phyloP scores from a whole-genome alignment of 1,284 basidiomycete genomes.

The Xerocomus cyaneibrunnescens region DNA sequence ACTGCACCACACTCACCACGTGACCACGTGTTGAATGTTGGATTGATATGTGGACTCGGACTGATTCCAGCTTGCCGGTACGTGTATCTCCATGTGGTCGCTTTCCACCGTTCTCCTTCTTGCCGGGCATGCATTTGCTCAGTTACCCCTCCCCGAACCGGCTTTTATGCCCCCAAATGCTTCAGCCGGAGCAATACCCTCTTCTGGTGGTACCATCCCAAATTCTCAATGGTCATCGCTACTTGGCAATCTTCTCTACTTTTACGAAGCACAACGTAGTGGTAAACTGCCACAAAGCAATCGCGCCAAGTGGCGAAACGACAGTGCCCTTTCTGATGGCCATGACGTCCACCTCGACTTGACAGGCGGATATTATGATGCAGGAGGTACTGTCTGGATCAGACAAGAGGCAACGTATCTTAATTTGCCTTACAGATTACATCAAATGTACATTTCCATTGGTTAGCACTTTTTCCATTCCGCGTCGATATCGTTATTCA shows the following conservation, averaged over 20 bases:
- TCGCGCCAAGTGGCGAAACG: slow-evolving; percentile 85
- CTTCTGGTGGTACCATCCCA: slow-evolving; percentile 43
- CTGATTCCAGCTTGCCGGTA: not conserved
- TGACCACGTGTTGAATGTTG: slow-evolving; percentile 22
- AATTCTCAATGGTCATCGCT: slow-evolving; percentile 81
- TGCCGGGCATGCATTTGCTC: slow-evolving; percentile 38
- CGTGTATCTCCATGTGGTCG: slow-evolving; percentile 23
- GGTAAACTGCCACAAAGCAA: slow-evolving; percentile 70
- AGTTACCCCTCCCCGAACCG: slow-evolving; percentile 61
- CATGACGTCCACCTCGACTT: slow-evolving; percentile 73
- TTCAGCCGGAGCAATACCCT: slow-evolving; percentile 53
- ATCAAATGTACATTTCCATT: slow-evolving; percentile 85
- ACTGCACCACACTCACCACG: slow-evolving; percentile 8
- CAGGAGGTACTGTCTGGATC: slow-evolving; percentile 58
- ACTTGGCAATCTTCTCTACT: slow-evolving; percentile 80
- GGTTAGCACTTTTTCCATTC: slow-evolving; percentile 39
- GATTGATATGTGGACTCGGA: too few species aligned
- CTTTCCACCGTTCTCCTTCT: slow-evolving; percentile 21
- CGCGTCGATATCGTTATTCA: slow-evolving; percentile 1
- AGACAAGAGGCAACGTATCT: not conserved
- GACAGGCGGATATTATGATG: slow-evolving; percentile 89
- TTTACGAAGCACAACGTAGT: slow-evolving; percentile 90
- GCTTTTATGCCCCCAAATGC: slow-evolving; percentile 64
- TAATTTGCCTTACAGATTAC: slow-evolving; percentile 56
- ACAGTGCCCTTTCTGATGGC: slow-evolving; percentile 77